phyloP scores from a whole-genome alignment of 208 protist genomes.

The Trypanosoma theileri region DNA sequence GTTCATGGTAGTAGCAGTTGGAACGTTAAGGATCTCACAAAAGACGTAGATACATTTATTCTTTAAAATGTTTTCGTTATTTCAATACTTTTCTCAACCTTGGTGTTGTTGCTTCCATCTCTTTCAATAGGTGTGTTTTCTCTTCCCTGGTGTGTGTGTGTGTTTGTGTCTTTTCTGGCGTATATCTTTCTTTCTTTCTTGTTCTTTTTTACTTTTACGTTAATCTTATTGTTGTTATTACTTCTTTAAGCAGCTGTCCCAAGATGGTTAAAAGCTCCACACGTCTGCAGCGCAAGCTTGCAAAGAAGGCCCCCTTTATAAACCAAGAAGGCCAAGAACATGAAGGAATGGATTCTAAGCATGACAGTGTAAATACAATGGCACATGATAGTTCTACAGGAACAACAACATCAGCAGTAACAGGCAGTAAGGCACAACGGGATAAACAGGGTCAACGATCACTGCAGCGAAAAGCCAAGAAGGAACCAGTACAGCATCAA shows the following conservation, averaged over 20 bases:
- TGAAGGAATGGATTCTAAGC: neutral
- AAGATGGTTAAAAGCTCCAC: slow-evolving; percentile 17
- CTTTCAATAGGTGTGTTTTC: too few species aligned
- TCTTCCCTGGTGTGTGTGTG: too few species aligned
- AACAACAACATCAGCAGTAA: too few species aligned
- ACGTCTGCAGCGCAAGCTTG: neutral
- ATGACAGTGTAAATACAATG: neutral
- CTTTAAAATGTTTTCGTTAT: too few species aligned
- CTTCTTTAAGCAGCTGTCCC: neutral
- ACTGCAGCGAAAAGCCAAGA: neutral
- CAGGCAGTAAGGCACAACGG: neutral
- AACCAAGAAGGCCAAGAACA: neutral
- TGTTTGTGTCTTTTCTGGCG: too few species aligned
- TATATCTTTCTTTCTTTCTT: too few species aligned
- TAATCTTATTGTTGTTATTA: neutral
- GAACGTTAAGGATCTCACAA: too few species aligned
- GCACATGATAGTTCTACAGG: too few species aligned
- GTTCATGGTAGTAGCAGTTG: too few species aligned
- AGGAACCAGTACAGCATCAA: neutral
- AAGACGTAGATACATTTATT: too few species aligned
- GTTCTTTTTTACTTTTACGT: slow-evolving; percentile 13
- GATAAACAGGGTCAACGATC: neutral
- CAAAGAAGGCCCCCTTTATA: neutral
- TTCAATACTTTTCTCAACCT: too few species aligned
- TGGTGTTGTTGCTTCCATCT: too few species aligned